Conservation (phyloP, 371 early-diverging fungal species). For the Syncephalastrum racemosum region DNA sequence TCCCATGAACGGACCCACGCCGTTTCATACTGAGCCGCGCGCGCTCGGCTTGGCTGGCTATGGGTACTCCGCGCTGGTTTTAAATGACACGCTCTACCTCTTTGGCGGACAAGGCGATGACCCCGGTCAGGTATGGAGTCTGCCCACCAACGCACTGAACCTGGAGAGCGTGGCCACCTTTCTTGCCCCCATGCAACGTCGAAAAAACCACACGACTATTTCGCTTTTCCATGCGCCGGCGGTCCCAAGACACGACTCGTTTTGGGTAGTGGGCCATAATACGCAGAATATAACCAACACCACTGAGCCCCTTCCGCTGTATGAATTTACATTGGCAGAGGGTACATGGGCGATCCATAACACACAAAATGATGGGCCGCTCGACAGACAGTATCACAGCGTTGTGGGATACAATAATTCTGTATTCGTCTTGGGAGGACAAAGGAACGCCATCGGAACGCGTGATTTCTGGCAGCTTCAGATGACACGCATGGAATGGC, state of each 20-base stretch:
- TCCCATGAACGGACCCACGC: conserved; percentile 3
- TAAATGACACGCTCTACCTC: conserved; percentile 7
- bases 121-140: conserved; percentile 6
- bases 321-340: no score
- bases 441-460: background rate
- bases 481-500: conserved; percentile 2
- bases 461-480: conserved; percentile 7
- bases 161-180: background rate
- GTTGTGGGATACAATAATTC: background rate
- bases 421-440: conserved; percentile 4
- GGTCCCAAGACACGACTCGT: no score
- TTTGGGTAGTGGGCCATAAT: no score
- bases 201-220: no score
- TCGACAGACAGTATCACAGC: no score
- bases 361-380: no score
- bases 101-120: background rate
- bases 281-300: no score
- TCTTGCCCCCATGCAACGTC: no score
- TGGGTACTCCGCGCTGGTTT: background rate
- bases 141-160: conserved; percentile 1
- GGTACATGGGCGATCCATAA: no score
- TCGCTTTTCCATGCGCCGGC: no score
- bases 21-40: background rate
- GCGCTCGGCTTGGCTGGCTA: no score
- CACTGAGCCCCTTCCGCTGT: no score